Conservation (phyloP, 208 protist species). For the Tritrichomonas foetus region DNA sequence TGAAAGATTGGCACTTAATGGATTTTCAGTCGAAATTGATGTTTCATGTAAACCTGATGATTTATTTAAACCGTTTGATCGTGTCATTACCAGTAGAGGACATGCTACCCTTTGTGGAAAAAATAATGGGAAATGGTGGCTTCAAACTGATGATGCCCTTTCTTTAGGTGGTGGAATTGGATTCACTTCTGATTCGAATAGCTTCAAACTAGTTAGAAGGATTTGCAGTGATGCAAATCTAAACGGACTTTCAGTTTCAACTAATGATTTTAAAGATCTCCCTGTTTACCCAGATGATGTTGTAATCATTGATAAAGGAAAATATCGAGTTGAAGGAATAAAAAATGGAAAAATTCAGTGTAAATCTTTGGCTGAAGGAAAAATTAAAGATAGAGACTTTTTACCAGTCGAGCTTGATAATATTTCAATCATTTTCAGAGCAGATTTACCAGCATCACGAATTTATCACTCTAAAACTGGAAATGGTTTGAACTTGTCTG, state of each 20-base stretch:
- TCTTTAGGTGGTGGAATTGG: background rate
- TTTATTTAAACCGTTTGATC: background rate
- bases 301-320: background rate
- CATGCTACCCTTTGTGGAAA: background rate
- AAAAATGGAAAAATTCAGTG: no score
- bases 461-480: conserved; percentile 26
- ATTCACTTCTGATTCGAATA: background rate
- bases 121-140: background rate
- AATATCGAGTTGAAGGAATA: background rate
- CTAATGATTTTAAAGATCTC: background rate
- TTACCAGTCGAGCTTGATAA: background rate
- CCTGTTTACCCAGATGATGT: background rate
- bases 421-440: background rate
- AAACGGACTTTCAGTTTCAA: background rate
- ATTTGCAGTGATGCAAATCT: background rate
- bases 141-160: background rate
- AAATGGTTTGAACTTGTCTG: background rate
- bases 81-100: background rate
- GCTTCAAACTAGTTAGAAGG: background rate
- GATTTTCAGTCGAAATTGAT: background rate
- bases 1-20: background rate
- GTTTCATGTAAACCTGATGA: background rate
- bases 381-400: background rate
- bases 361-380: background rate
- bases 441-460: background rate